A percentile compares a stretch with the other conserved stretches of the same genome.
phyloP scores from a whole-genome alignment of 2,329 filamentous ascomycete species.

The Teratosphaeria epicoccoides region DNA sequence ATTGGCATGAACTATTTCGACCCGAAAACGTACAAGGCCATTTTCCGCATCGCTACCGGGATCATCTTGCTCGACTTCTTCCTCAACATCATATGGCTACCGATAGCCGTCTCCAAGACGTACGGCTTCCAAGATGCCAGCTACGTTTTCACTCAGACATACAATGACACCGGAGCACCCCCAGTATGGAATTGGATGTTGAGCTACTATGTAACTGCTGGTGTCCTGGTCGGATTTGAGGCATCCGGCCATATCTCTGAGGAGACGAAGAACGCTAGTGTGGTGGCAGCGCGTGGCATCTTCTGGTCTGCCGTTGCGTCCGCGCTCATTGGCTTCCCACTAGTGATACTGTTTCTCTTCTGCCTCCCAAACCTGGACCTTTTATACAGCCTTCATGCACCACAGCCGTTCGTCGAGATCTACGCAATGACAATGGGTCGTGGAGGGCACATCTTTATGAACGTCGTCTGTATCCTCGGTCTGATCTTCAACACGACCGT shows the following conservation, averaged over 20 bases:
- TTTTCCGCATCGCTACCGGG: slow-evolving; percentile 41
- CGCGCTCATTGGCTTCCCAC: slow-evolving; percentile 44
- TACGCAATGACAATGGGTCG: slow-evolving; percentile 47
- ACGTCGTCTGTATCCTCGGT: slow-evolving; percentile 42
- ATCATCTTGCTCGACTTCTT: slow-evolving; percentile 49
- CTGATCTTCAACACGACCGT: slow-evolving; percentile 49
- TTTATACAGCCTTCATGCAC: slow-evolving; percentile 43
- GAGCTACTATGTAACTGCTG: slow-evolving; percentile 50
- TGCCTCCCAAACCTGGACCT: slow-evolving; percentile 45
- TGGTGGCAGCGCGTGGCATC: slow-evolving; percentile 48
- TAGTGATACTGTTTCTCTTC: slow-evolving; percentile 51
- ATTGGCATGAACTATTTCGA: slow-evolving; percentile 30
- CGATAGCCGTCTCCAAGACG: slow-evolving; percentile 45
- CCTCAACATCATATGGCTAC: slow-evolving; percentile 51
- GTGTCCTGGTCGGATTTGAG: slow-evolving; percentile 51
- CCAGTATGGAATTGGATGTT: slow-evolving; percentile 54
- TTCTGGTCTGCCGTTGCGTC: slow-evolving; percentile 51
- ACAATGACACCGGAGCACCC: slow-evolving; percentile 41
- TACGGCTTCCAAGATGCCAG: slow-evolving; percentile 49
- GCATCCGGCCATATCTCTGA: slow-evolving; percentile 52
- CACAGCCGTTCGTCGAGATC: slow-evolving; percentile 49
- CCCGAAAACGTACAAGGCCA: slow-evolving; percentile 34
- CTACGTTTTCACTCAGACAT: slow-evolving; percentile 51
- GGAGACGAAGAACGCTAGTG: slow-evolving; percentile 48
- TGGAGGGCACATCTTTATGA: slow-evolving; percentile 51